phyloP scores from a whole-genome alignment of 2,329 filamentous ascomycete species.

The Scytalidium lignicola region DNA sequence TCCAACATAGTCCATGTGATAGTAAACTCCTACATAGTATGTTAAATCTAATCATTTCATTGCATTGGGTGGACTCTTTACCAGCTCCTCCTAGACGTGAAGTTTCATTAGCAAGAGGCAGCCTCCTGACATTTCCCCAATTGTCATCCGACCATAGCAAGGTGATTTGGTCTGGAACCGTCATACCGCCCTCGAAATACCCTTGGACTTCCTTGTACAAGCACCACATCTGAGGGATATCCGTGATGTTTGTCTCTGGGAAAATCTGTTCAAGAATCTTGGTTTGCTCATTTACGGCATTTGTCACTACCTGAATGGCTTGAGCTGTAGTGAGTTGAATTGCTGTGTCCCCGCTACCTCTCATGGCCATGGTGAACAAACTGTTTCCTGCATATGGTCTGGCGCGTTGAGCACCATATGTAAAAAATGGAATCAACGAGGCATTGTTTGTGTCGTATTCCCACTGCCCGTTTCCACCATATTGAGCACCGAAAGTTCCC shows the following conservation, averaged over 20 bases:
- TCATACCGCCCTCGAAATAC: constrained; percentile 60
- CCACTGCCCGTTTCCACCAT: constrained; percentile 52
- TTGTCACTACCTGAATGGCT: constrained; percentile 53
- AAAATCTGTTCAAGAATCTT: constrained; percentile 53
- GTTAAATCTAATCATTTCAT: not conserved
- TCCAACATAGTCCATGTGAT: constrained; percentile 51
- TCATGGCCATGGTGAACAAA: constrained; percentile 66
- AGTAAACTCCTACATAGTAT: constrained; percentile 44
- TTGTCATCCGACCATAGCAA: constrained; percentile 68
- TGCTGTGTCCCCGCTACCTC: constrained; percentile 63
- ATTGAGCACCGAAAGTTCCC: constrained; percentile 29
- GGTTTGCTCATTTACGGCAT: constrained; percentile 56
- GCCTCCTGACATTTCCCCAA: constrained; percentile 58
- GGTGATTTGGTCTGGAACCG: constrained; percentile 62
- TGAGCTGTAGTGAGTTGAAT: constrained; percentile 48
- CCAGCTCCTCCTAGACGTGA: constrained; percentile 57
- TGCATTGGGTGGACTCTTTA: constrained; percentile 3
- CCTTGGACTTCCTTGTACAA: constrained; percentile 70
- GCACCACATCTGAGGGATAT: constrained; percentile 65
- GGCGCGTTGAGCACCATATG: constrained; percentile 59
- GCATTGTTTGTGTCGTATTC: constrained; percentile 65
- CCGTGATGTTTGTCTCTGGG: constrained; percentile 34
- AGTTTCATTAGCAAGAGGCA: constrained; percentile 56
- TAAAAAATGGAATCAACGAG: constrained; percentile 64
- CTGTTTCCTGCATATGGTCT: constrained; percentile 60